A percentile compares a stretch with the other conserved stretches of the same genome.
Conservation (phyloP, 2,329 filamentous ascomycete species). For the Aspergillus sp. region DNA sequence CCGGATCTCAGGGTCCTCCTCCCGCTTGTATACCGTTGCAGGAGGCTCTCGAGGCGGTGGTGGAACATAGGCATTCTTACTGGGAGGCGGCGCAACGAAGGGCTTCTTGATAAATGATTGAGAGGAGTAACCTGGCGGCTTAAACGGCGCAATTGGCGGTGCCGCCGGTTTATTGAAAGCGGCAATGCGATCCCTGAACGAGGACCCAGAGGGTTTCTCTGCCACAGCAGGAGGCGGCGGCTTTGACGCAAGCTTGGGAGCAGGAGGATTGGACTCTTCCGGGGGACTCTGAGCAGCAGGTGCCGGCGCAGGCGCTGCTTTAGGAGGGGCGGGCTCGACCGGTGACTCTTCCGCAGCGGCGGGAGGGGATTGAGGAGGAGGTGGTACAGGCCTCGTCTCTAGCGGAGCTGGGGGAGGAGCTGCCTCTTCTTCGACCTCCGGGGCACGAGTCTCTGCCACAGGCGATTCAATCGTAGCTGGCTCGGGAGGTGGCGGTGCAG, state of each 20-base stretch:
- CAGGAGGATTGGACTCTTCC: conserved; percentile 35
- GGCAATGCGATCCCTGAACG: conserved; percentile 93
- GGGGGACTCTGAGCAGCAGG: conserved; percentile 31
- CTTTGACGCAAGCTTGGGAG: conserved; percentile 49
- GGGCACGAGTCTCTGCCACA: conserved; percentile 29
- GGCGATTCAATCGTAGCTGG: conserved; percentile 34
- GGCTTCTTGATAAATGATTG: conserved; percentile 89
- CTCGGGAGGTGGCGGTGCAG: conserved; percentile 35
- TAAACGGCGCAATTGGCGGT: conserved; percentile 85
- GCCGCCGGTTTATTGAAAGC: conserved; percentile 92
- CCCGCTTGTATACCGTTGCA: conserved; percentile 76
- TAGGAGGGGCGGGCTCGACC: conserved; percentile 27
- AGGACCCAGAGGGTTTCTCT: conserved; percentile 72
- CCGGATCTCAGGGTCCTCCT: conserved; percentile 69
- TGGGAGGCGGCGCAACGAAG: conserved; percentile 92
- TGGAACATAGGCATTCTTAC: conserved; percentile 85
- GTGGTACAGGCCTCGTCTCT: conserved; percentile 24
- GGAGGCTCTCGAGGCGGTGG: conserved; percentile 70
- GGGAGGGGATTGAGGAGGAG: conserved; percentile 24
- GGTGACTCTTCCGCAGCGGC: conserved; percentile 25
- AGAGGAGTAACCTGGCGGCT: conserved; percentile 64
- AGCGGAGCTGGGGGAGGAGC: conserved; percentile 8
- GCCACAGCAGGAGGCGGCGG: conserved; percentile 64
- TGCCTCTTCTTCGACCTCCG: conserved; percentile 33
- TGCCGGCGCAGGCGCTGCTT: conserved; percentile 24